phyloP scores from a whole-genome alignment of 257 asterid species.

The Anisodus acutangulus region DNA sequence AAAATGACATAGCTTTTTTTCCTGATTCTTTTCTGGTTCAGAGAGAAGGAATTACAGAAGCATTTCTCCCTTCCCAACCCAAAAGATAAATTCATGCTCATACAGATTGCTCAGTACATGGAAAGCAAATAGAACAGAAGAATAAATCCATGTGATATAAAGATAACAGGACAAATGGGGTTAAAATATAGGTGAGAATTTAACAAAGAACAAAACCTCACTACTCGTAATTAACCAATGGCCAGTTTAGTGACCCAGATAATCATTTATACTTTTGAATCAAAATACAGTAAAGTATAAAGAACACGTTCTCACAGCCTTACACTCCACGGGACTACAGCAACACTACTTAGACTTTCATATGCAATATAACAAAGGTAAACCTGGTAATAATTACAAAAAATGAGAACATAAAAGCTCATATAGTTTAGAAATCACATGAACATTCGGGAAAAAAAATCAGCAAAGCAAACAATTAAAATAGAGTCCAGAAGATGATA shows the following conservation, averaged over 20 bases:
- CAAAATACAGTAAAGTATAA: background rate
- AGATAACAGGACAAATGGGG: background rate
- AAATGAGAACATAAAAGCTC: background rate
- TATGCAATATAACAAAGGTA: background rate
- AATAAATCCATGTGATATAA: background rate
- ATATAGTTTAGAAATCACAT: background rate
- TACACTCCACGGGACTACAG: background rate
- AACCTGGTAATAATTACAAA: background rate
- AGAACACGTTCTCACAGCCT: background rate
- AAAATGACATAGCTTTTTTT: background rate
- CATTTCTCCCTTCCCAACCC: background rate
- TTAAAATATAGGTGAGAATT: background rate
- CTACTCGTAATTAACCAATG: background rate
- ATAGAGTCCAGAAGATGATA: background rate
- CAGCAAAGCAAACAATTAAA: background rate
- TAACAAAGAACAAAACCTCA: conserved; percentile 15
- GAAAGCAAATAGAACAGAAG: background rate
- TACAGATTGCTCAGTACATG: background rate
- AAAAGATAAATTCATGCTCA: background rate
- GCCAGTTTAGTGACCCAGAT: background rate
- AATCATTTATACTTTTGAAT: background rate
- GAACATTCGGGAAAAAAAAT: background rate
- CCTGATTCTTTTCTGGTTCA: background rate
- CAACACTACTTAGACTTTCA: background rate
- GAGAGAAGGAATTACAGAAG: background rate